phyloP scores from a whole-genome alignment of 192 early-diverging fungal genomes.

The Backusella westeae region DNA sequence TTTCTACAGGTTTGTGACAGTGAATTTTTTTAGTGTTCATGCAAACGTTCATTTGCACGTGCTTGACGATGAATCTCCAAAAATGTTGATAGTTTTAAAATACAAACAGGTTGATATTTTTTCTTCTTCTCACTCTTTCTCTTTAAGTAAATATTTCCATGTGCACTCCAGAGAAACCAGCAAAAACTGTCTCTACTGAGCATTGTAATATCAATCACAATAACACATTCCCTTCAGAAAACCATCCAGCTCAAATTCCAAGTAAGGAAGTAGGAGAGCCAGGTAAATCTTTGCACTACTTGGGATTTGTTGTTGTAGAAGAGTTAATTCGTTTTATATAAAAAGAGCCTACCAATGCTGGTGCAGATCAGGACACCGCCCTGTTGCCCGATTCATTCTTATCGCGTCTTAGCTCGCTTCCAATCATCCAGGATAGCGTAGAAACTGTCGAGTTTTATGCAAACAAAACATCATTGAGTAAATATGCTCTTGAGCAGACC shows the following conservation, averaged over 20 bases:
- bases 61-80: neutral
- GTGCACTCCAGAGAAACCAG: neutral
- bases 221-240: neutral
- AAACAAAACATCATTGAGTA: conserved; percentile 26
- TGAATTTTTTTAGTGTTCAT: neutral
- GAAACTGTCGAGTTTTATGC: conserved; percentile 20
- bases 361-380: neutral
- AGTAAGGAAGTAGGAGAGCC: neutral
- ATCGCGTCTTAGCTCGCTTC: conserved; percentile 26
- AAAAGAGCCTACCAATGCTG: conserved; percentile 16
- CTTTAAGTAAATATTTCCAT: neutral
- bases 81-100: neutral
- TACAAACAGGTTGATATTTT: neutral
- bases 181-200: neutral
- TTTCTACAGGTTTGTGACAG: neutral
- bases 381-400: conserved; percentile 16
- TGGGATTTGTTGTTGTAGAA: neutral
- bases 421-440: conserved; percentile 30
- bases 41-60: neutral
- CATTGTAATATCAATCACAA: neutral
- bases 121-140: neutral
- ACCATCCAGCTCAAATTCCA: neutral
- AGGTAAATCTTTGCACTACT: neutral
- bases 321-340: neutral
- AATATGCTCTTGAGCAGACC: conserved; percentile 28